Evolutionary conservation across 192 early-diverging fungal genomes (phyloP).

Genomic region (Coemansia sp.): DNA sequence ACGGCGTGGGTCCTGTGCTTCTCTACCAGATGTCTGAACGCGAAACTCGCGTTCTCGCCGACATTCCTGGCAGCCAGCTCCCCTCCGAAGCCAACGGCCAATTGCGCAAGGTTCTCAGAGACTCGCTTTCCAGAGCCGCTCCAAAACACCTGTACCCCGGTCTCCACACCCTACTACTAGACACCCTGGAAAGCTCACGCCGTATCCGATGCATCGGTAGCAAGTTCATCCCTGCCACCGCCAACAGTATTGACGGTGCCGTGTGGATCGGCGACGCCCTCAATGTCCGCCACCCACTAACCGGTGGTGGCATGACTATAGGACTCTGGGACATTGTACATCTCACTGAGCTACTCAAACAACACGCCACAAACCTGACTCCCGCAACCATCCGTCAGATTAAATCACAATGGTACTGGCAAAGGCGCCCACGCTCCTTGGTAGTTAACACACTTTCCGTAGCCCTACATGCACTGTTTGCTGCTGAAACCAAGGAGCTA

Average conservation of each 20-base stretch:
- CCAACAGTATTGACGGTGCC: slow-evolving; percentile 69
- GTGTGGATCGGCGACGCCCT: slow-evolving; percentile 91
- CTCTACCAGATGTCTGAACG: slow-evolving; percentile 86
- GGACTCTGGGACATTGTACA: slow-evolving; percentile 88
- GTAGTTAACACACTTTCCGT: slow-evolving; percentile 89
- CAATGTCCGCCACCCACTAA: slow-evolving; percentile 95
- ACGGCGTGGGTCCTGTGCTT: slow-evolving; percentile 77
- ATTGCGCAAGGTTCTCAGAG: slow-evolving; percentile 26
- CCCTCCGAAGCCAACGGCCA: slow-evolving; percentile 62
- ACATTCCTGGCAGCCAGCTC: slow-evolving; percentile 80
- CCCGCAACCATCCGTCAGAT: slow-evolving; percentile 46
- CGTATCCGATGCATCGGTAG: slow-evolving; percentile 86
- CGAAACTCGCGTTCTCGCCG: slow-evolving; percentile 87
- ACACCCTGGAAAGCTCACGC: slow-evolving; percentile 61
- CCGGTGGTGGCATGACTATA: slow-evolving; percentile 97
- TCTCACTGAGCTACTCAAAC: slow-evolving; percentile 62
- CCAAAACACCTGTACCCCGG: slow-evolving; percentile 67
- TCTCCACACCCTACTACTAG: slow-evolving; percentile 57
- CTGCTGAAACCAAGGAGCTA: slow-evolving; percentile 66
- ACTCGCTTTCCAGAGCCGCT: slow-evolving; percentile 61
- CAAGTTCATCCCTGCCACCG: slow-evolving; percentile 80
- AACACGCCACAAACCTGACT: slow-evolving; percentile 24
- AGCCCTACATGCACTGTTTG: slow-evolving; percentile 88
- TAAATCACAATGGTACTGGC: slow-evolving; percentile 69
- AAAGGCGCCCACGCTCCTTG: slow-evolving; percentile 62